phyloP scores from a whole-genome alignment of 2,329 filamentous ascomycete genomes.

The Epichloe bromicola region DNA sequence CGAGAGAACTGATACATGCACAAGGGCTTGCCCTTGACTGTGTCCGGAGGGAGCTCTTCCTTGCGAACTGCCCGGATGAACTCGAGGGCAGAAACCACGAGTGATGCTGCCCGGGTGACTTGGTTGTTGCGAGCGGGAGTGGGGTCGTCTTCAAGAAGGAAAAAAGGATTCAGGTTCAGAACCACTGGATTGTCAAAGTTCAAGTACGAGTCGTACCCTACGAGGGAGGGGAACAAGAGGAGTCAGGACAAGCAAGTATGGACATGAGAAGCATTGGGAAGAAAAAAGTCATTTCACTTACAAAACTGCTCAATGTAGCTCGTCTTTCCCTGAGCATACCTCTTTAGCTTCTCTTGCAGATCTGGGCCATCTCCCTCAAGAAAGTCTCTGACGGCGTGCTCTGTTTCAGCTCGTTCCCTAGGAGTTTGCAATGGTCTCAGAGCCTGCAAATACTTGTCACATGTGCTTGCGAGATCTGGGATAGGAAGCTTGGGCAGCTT shows the following conservation, averaged over 20 bases:
- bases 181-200: conserved; percentile 98
- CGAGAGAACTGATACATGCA: conserved; percentile 98
- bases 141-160: conserved; percentile 91
- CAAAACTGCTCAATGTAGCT: conserved; percentile 99
- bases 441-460: conserved; percentile 65
- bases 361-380: conserved; percentile 67
- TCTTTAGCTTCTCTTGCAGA: conserved; percentile 77
- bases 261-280: neutral
- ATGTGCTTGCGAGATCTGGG: conserved; percentile 68
- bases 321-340: conserved; percentile 78
- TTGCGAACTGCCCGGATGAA: conserved; percentile 88
- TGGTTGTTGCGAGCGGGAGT: conserved; percentile 95
- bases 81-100: conserved; percentile 78
- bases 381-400: conserved; percentile 70
- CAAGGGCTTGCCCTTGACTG: conserved; percentile 66
- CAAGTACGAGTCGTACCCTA: conserved; percentile 97
- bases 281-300: conserved; percentile 33
- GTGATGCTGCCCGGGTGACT: conserved; percentile 82
- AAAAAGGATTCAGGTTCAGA: conserved; percentile 89
- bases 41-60: conserved; percentile 87
- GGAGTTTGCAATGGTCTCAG: conserved; percentile 68
- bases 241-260: neutral
- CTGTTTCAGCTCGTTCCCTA: conserved; percentile 74
- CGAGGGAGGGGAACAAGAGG: conserved; percentile 1
- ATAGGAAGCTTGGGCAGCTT: conserved; percentile 86